Conservation (phyloP, 2,329 filamentous ascomycete genomes). For the Beauveria brongniartii region DNA sequence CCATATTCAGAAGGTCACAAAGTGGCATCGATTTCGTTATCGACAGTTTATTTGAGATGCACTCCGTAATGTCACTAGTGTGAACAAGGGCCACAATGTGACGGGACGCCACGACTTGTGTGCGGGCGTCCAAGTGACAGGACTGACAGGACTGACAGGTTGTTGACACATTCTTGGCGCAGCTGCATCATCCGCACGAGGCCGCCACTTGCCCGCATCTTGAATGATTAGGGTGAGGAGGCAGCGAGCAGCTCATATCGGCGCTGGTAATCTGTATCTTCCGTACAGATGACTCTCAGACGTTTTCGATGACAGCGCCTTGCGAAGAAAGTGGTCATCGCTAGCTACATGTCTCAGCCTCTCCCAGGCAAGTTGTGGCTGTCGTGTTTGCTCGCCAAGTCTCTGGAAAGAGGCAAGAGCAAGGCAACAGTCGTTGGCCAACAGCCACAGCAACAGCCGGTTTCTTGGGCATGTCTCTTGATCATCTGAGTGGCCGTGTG, state of each 20-base stretch:
- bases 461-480: not conserved
- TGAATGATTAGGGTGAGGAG: not conserved
- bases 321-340: not conserved
- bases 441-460: not conserved
- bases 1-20: not conserved
- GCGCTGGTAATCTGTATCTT: not conserved
- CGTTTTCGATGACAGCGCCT: not conserved
- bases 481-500: not conserved
- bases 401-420: not conserved
- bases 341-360: not conserved
- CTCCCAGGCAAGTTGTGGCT: not conserved
- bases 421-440: not conserved
- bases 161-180: constrained; percentile 5
- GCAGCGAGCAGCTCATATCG: not conserved
- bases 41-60: not conserved
- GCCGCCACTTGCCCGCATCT: constrained; percentile 7
- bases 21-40: not conserved
- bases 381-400: not conserved
- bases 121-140: not conserved
- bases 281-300: not conserved
- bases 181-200: not conserved
- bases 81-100: not conserved
- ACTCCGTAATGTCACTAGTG: not conserved
- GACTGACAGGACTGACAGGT: constrained; percentile 1
- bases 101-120: constrained; percentile 2